A percentile compares a stretch with the other conserved stretches of the same genome.
Conservation (phyloP, 2,329 filamentous ascomycete species). For the Exophiala spinifera region DNA sequence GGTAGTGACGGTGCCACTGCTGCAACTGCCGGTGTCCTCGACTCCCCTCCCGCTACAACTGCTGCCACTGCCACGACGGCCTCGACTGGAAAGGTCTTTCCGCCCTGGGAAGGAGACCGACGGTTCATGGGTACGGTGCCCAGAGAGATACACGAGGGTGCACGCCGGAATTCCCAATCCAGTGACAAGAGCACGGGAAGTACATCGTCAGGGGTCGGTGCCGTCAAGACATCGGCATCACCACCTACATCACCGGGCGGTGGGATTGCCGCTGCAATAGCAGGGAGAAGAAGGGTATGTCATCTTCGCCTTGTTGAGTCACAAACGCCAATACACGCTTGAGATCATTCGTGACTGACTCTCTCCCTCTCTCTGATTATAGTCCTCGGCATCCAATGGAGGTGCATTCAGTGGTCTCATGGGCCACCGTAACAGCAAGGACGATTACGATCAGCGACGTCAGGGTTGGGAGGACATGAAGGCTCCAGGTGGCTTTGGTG, state of each 20-base stretch:
- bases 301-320: no score
- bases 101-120: conserved; percentile 21
- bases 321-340: no score
- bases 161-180: conserved; percentile 8
- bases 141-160: conserved; percentile 18
- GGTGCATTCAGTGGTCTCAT: conserved; percentile 25
- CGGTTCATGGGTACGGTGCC: conserved; percentile 15
- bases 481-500: conserved; percentile 6
- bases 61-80: neutral
- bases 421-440: conserved; percentile 14
- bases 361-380: no score
- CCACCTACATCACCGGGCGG: conserved; percentile 80
- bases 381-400: conserved; percentile 24
- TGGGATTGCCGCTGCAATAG: conserved; percentile 52
- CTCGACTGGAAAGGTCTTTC: conserved; percentile 10
- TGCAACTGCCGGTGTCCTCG: no score
- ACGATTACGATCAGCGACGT: conserved; percentile 14
- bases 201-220: neutral
- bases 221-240: conserved; percentile 67
- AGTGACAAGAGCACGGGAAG: conserved; percentile 6
- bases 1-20: neutral
- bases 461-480: conserved; percentile 24
- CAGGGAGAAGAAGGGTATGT: conserved; percentile 23
- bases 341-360: no score
- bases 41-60: neutral